Percentiles rank a stretch among this genome's conserved stretches.
phyloP scores from a whole-genome alignment of 2,329 filamentous ascomycete species.

The Elsinoe fawcettii region DNA sequence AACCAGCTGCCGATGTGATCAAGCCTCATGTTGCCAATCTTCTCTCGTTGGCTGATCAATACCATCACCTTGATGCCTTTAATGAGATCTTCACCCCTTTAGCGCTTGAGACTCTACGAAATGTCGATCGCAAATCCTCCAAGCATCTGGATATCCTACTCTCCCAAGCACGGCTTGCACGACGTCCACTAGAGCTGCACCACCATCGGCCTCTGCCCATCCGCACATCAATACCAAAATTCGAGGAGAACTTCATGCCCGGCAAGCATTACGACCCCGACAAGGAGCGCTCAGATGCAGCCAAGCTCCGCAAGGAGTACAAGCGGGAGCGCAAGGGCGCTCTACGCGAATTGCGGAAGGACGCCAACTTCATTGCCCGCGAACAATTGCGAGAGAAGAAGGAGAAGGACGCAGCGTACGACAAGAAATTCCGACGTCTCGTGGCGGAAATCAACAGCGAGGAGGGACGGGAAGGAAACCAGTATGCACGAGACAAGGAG shows the following conservation, averaged over 20 bases:
- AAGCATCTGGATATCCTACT: slow-evolving; percentile 58
- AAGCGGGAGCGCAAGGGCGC: slow-evolving; percentile 94
- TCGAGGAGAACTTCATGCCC: slow-evolving; percentile 91
- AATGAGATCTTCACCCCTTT: slow-evolving; percentile 67
- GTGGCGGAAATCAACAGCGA: slow-evolving; percentile 93
- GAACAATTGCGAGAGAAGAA: slow-evolving; percentile 90
- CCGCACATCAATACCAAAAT: slow-evolving; percentile 82
- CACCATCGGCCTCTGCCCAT: slow-evolving; percentile 83
- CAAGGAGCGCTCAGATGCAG: slow-evolving; percentile 74
- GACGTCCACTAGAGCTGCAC: slow-evolving; percentile 78
- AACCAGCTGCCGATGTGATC: slow-evolving; percentile 39
- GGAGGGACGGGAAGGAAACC: slow-evolving; percentile 78
- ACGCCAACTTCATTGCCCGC: slow-evolving; percentile 84
- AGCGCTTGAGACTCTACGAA: slow-evolving; percentile 27
- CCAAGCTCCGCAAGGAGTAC: slow-evolving; percentile 80
- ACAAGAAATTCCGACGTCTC: slow-evolving; percentile 88
- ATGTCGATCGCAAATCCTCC: slow-evolving; percentile 34
- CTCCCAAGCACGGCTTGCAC: slow-evolving; percentile 54
- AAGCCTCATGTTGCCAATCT: slow-evolving; percentile 58
- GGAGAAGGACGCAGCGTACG: slow-evolving; percentile 84
- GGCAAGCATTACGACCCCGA: slow-evolving; percentile 96
- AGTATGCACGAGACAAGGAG: slow-evolving; percentile 79
- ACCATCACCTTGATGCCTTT: slow-evolving; percentile 67
- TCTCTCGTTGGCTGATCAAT: slow-evolving; percentile 61
- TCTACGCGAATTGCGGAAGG: slow-evolving; percentile 87